Evolutionary conservation across 768 basidiomycete species (phyloP).

Genomic region (Phlebiopsis gigantea): DNA sequence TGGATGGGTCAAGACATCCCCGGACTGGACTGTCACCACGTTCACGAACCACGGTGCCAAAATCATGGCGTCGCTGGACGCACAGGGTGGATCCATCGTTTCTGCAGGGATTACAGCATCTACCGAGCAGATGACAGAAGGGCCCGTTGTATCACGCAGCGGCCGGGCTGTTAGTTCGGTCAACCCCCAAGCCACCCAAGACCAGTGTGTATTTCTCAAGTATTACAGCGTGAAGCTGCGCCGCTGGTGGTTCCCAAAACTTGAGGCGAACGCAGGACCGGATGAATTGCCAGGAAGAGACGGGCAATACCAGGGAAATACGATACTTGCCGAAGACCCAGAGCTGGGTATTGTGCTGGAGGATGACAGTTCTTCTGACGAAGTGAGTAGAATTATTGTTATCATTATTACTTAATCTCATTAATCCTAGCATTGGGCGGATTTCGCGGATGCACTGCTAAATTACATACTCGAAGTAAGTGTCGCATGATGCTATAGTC

Average conservation of each 20-base stretch:
- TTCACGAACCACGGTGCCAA: neutral
- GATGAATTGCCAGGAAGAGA: constrained; percentile 6
- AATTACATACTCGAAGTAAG: constrained; percentile 20
- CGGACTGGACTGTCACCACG: neutral
- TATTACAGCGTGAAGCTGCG: constrained; percentile 16
- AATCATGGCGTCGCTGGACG: neutral
- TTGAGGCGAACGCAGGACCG: constrained; percentile 14
- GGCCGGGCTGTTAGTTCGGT: neutral
- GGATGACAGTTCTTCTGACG: neutral
- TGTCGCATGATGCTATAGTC: neutral
- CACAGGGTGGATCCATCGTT: neutral
- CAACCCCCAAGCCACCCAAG: neutral
- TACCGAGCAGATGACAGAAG: neutral
- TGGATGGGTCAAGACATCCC: neutral
- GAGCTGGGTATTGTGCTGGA: neutral
- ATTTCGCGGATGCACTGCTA: constrained; percentile 13
- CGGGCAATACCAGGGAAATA: neutral
- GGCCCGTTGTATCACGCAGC: neutral
- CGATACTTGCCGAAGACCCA: neutral
- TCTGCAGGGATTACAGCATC: neutral
- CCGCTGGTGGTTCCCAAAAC: neutral
- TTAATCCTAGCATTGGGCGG: neutral
- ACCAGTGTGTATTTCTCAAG: constrained; percentile 17
- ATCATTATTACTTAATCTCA: neutral
- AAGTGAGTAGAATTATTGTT: neutral